Conservation (phyloP, 345 rosid species). For the Dovyalis caffra region DNA sequence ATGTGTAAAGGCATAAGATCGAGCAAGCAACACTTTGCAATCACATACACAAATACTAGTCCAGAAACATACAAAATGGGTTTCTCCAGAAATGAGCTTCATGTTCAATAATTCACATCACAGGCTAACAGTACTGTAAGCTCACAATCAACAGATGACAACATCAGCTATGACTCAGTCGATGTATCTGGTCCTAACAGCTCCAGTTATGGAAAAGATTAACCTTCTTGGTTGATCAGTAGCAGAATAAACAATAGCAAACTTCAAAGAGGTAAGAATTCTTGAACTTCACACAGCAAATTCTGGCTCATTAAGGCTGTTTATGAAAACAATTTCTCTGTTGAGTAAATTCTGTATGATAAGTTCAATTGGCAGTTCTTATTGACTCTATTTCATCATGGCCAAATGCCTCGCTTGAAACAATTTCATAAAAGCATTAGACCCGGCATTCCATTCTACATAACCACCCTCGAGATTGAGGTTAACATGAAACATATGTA, state of each 20-base stretch:
- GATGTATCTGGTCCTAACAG: no score
- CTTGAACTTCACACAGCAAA: not conserved
- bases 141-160: not conserved
- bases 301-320: no score
- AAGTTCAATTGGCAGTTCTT: not conserved
- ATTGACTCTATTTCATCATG: not conserved
- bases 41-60: not conserved
- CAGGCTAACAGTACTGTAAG: no score
- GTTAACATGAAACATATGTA: no score
- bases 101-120: no score
- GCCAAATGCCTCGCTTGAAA: not conserved
- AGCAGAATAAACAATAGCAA: not conserved
- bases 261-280: not conserved
- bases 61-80: not conserved
- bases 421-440: not conserved
- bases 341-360: not conserved
- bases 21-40: constrained; percentile 12
- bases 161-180: not conserved
- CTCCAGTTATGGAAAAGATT: no score
- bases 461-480: not conserved
- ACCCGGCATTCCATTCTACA: not conserved
- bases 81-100: no score
- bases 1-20: not conserved
- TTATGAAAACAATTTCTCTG: not conserved
- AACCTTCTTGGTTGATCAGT: not conserved